Conservation (phyloP, 2,329 filamentous ascomycete genomes). For the Thelonectria discophora region DNA sequence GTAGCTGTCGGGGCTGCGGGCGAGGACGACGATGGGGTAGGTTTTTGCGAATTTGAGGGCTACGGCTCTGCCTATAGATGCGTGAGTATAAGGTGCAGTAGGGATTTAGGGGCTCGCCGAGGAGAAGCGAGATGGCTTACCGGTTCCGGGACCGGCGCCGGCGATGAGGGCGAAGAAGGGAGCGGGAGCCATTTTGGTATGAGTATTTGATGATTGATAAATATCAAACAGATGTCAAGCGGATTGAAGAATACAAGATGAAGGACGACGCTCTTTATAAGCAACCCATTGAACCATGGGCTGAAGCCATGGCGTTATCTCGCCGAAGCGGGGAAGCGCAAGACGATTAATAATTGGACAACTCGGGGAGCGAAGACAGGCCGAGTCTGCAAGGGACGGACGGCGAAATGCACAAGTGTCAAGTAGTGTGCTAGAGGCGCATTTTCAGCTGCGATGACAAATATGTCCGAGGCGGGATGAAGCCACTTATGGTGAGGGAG, state of each 20-base stretch:
- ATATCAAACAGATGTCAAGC: background rate
- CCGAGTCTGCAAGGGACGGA: background rate
- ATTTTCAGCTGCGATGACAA: conserved; percentile 7
- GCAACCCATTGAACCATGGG: conserved; percentile 14
- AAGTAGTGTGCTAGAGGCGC: background rate
- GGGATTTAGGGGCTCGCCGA: background rate
- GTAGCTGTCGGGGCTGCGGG: conserved; percentile 72
- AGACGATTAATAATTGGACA: conserved; percentile 6
- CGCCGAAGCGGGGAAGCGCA: conserved; percentile 14
- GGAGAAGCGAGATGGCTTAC: conserved; percentile 37
- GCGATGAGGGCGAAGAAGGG: conserved; percentile 73
- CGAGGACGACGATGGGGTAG: conserved; percentile 80
- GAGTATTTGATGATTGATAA: background rate
- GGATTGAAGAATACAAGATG: background rate
- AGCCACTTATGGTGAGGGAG: background rate
- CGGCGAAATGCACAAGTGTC: background rate
- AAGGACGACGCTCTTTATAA: conserved; percentile 2
- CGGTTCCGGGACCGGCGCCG: conserved; percentile 76
- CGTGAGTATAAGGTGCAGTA: conserved; percentile 4
- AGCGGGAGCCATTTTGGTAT: conserved; percentile 30
- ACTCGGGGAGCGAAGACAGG: background rate
- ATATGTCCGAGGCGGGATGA: background rate
- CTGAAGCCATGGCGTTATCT: conserved; percentile 13
- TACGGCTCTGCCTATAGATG: conserved; percentile 51
- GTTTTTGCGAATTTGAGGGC: conserved; percentile 68